Evolutionary conservation across 148 eudicot species (phyloP).

Genomic region (Amaranthus hypochondriacus): DNA sequence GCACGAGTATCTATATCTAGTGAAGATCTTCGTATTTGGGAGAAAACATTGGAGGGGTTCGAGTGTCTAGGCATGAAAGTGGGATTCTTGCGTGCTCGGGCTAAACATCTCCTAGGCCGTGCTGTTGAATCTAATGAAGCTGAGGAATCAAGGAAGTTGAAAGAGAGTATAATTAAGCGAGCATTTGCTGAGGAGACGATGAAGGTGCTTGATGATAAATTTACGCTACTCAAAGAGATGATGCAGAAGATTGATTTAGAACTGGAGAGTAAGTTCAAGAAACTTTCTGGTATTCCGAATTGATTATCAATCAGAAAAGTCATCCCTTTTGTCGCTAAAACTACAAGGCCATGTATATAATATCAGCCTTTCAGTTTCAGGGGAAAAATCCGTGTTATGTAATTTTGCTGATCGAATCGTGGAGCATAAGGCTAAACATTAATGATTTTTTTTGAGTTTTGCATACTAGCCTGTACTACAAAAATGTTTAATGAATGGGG

Average conservation of each 20-base stretch:
- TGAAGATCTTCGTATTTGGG: conserved; percentile 36
- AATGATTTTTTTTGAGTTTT: too few relatives aligned
- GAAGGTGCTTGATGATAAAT: conserved; percentile 21
- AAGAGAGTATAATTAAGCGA: conserved; percentile 18
- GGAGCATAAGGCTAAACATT: too few relatives aligned
- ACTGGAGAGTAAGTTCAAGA: conserved; percentile 21
- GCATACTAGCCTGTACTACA: too few relatives aligned
- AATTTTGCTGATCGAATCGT: too few relatives aligned
- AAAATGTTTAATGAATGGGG: too few relatives aligned
- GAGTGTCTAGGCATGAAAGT: conserved; percentile 50
- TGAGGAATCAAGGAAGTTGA: conserved; percentile 14
- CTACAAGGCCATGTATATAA: too few relatives aligned
- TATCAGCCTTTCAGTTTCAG: too few relatives aligned
- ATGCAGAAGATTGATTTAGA: conserved; percentile 21
- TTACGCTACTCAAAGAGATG: conserved; percentile 18
- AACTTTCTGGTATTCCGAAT: too few relatives aligned
- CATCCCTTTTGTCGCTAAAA: too few relatives aligned
- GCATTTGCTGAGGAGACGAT: conserved; percentile 13
- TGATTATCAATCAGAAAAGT: too few relatives aligned
- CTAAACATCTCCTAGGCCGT: conserved; percentile 22
- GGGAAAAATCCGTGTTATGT: too few relatives aligned
- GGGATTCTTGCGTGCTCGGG: conserved; percentile 30
- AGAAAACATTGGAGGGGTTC: conserved; percentile 43
- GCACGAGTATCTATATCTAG: conserved; percentile 2
- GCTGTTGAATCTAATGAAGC: conserved; percentile 10